A percentile compares a stretch with the other conserved stretches of the same genome.
Evolutionary conservation across 2,329 filamentous ascomycete genomes (phyloP).

Genomic region (Diplodia corticola): DNA sequence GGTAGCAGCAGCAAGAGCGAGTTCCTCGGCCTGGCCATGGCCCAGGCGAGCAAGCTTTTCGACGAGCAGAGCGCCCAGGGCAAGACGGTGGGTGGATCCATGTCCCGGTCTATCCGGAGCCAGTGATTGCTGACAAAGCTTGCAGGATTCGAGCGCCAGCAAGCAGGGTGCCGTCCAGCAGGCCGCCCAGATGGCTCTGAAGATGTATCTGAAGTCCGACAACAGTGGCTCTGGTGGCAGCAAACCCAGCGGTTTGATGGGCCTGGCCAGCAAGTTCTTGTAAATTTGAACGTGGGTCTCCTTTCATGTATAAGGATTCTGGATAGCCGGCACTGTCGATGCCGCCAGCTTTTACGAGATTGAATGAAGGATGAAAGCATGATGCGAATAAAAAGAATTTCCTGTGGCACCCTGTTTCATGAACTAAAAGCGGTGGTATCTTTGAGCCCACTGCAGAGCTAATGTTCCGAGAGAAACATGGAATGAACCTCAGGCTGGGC

Average conservation of each 20-base stretch:
- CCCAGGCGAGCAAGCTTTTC: slow-evolving; percentile 77
- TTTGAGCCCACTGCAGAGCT: too few species aligned
- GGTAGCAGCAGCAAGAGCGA: slow-evolving; percentile 63
- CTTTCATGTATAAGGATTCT: background rate
- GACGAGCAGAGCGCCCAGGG: slow-evolving; percentile 60
- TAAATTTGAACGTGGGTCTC: background rate
- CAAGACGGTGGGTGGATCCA: slow-evolving; percentile 47
- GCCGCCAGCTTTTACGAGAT: background rate
- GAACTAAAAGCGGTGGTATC: too few species aligned
- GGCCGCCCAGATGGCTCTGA: slow-evolving; percentile 82
- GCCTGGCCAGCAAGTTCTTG: slow-evolving; percentile 63
- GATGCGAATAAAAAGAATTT: background rate
- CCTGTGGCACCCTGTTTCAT: background rate
- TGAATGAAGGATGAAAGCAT: background rate
- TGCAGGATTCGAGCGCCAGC: slow-evolving; percentile 55
- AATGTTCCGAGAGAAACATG: too few species aligned
- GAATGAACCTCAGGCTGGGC: too few species aligned
- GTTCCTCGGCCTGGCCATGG: slow-evolving; percentile 84
- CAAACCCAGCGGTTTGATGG: slow-evolving; percentile 53
- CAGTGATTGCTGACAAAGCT: slow-evolving; percentile 21
- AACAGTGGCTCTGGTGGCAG: slow-evolving; percentile 49
- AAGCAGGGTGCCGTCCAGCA: slow-evolving; percentile 79
- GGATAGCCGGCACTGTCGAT: background rate
- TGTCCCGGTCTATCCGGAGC: slow-evolving; percentile 43
- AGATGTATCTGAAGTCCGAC: slow-evolving; percentile 86